phyloP scores from a whole-genome alignment of 2,329 filamentous ascomycete genomes.

The Thelonectria discophora region DNA sequence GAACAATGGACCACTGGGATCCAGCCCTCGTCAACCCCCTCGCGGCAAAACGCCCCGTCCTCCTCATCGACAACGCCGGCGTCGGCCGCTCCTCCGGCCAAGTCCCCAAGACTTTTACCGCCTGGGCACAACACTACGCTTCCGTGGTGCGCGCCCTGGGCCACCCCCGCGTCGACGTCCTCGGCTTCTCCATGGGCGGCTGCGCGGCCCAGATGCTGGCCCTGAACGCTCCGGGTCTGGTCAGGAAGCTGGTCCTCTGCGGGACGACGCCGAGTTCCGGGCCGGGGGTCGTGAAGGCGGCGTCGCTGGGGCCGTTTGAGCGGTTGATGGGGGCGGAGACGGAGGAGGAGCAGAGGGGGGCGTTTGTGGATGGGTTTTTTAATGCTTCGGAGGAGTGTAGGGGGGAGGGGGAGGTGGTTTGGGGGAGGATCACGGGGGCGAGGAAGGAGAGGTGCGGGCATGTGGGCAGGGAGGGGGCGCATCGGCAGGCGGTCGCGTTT shows the following conservation, averaged over 20 bases:
- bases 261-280: slow-evolving; percentile 54
- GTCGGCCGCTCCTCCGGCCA: slow-evolving; percentile 55
- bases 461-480: slow-evolving; percentile 40
- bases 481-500: slow-evolving; percentile 46
- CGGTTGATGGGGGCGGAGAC: slow-evolving; percentile 45
- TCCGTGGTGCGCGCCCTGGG: slow-evolving; percentile 50
- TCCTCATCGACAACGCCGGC: slow-evolving; percentile 59
- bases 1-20: slow-evolving; percentile 54
- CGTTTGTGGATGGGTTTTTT: slow-evolving; percentile 49
- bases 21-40: slow-evolving; percentile 56
- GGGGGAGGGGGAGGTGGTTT: slow-evolving; percentile 45
- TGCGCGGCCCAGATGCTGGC: slow-evolving; percentile 56
- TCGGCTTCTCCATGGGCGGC: slow-evolving; percentile 62
- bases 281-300: slow-evolving; percentile 44
- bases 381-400: slow-evolving; percentile 43
- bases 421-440: slow-evolving; percentile 47
- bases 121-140: slow-evolving; percentile 47
- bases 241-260: slow-evolving; percentile 54
- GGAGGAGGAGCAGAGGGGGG: slow-evolving; percentile 45
- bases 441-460: slow-evolving; percentile 39
- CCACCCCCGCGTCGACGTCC: slow-evolving; percentile 52
- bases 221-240: slow-evolving; percentile 48
- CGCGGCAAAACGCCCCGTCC: slow-evolving; percentile 51
- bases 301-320: slow-evolving; percentile 46
- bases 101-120: slow-evolving; percentile 47